A percentile compares a stretch with the other conserved stretches of the same genome.
phyloP scores from a whole-genome alignment of 169 alveolate species.

The Cryptosporidium meleagridis region DNA sequence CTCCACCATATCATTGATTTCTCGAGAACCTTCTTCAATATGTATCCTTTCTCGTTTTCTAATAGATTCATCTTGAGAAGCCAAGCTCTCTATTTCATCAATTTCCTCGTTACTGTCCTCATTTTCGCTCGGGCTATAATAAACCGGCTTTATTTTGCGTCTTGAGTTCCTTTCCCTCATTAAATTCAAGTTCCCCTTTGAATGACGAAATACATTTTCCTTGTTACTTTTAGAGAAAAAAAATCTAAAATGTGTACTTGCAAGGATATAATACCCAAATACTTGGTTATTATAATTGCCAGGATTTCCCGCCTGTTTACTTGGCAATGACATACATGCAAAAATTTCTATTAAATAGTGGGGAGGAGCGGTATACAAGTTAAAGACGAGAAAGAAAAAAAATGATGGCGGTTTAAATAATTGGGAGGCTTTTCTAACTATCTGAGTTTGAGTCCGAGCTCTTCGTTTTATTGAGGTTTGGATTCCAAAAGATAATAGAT shows the following conservation, averaged over 20 bases:
- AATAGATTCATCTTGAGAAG: not conserved
- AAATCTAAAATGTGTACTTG: not conserved
- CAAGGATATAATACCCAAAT: not conserved
- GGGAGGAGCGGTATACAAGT: not conserved
- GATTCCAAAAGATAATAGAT: too few relatives aligned
- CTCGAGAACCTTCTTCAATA: not conserved
- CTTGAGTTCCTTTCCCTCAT: constrained; percentile 8
- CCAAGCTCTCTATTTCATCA: constrained; percentile 26
- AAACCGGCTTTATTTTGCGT: not conserved
- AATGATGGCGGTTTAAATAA: not conserved
- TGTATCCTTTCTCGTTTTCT: not conserved
- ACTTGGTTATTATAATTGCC: not conserved
- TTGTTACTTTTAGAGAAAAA: not conserved
- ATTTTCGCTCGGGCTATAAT: not conserved
- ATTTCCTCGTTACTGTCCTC: constrained; percentile 10
- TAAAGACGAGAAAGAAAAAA: constrained; percentile 3
- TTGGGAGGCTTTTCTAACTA: not conserved
- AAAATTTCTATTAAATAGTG: not conserved
- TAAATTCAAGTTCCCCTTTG: not conserved
- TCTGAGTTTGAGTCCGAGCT: too few relatives aligned
- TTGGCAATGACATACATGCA: not conserved
- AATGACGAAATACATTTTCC: not conserved
- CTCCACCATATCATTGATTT: constrained; percentile 17
- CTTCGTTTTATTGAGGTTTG: not conserved
- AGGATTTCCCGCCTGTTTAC: not conserved